Percentiles rank a stretch among this genome's conserved stretches.
These are phyloP conservation scores for Diaporthe citri DNA, from an alignment of 2,329 filamentous ascomycete genomes.

Conservation along the genomic window DNA sequence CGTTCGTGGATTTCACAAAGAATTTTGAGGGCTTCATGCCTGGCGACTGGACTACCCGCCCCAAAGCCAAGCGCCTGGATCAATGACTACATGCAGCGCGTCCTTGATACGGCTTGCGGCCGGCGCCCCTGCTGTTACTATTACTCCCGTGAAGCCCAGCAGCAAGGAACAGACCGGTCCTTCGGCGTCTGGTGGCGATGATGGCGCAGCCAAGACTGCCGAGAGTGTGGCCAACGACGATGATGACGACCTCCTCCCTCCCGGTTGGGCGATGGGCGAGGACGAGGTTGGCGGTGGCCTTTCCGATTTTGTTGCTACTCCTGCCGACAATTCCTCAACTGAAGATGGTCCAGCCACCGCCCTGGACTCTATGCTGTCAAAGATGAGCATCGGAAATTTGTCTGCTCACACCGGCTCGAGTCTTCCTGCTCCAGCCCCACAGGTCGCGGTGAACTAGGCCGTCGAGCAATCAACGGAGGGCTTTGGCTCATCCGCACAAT, in stretches of 20 bases:
- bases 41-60: background rate
- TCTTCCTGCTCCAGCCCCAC: background rate
- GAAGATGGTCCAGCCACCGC: background rate
- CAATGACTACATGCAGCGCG: background rate
- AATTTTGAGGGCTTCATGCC: background rate
- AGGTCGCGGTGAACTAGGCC: background rate
- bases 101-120: background rate
- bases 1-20: background rate
- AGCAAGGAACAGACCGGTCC: fast-evolving
- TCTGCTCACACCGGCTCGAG: background rate
- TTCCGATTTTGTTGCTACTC: background rate
- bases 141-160: background rate
- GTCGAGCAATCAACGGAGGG: background rate
- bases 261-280: background rate
- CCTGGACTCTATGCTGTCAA: background rate
- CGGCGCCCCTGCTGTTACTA: background rate
- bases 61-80: background rate
- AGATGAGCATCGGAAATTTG: background rate
- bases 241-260: too few relatives aligned
- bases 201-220: background rate
- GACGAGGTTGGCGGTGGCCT: background rate
- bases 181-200: too few relatives aligned
- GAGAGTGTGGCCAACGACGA: background rate
- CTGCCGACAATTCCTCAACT: background rate
- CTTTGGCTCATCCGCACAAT: background rate